Evolutionary conservation across 2,329 filamentous ascomycete species (phyloP), one percentile per base, ranked within the genome.

Genomic region (Metarhizium brunneum): DNA sequence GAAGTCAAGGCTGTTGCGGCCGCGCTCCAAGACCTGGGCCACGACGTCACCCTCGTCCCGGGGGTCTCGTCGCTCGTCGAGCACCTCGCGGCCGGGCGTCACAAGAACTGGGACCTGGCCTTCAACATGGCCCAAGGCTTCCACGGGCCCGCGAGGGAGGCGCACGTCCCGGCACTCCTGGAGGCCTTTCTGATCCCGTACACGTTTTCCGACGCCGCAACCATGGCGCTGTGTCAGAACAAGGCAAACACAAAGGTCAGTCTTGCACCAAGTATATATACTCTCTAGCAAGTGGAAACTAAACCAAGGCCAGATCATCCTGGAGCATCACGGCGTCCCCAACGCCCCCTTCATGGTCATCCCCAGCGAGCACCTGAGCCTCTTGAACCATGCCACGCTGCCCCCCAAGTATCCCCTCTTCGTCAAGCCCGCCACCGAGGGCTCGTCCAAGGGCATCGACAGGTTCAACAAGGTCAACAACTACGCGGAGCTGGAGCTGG

Each of bases 81-180:
- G 43, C 47, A 43, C 14, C 51, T 57, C 2, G 55, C 45, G 2
- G 38, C 43, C 2, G 51, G 48, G 10, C 30, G 35, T 4, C 51
- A 54, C 47, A 36, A 50, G 38, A 20, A 54, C 20, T 57, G 55
- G 55, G 51, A 57, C 42, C 50, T 57, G 29, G 55, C 45, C 3
- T 57, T 57, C 47, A 57, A 57, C 40, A 54, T 57, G 55, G 36
- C 55, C 1, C 51, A 57, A 35, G 55, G 55, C 3, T 57, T 57
- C 38, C 42, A 50, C 20, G 55, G 55, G 1, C 14, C 51, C 18
- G 38, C 51, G 11, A 54, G 55, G 20, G 55, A 57, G 38, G 47
- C 55, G 25, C 55, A 57, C 14, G 55, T 54, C 6, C 55, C 55
- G 45, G 51, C 51, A 4, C 42, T 57, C 18, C 40, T 57, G 38